Conservation (phyloP, 768 basidiomycete species). For the Pisolithus tinctorius region DNA sequence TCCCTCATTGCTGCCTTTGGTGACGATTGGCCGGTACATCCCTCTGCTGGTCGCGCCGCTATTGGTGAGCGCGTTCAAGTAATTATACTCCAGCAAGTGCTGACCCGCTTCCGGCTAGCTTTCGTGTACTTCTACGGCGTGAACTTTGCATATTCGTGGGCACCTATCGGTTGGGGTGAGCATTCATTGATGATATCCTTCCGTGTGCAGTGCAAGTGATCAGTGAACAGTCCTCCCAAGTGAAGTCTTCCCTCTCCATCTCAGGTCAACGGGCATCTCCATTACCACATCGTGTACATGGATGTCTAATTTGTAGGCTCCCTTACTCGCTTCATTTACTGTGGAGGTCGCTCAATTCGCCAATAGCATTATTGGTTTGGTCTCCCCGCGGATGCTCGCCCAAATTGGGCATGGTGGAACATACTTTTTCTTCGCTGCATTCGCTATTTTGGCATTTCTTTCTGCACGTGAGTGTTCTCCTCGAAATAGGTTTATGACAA, state of each 20-base stretch:
- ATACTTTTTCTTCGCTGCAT: constrained; percentile 25
- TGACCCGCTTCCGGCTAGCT: constrained; percentile 16
- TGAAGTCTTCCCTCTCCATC: constrained; percentile 36
- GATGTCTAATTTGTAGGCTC: constrained; percentile 32
- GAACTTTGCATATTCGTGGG: constrained; percentile 31
- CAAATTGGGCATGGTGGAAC: constrained; percentile 15
- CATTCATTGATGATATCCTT: not conserved
- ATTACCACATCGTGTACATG: constrained; percentile 36
- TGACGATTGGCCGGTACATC: constrained; percentile 23
- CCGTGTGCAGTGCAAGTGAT: constrained; percentile 2
- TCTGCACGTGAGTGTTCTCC: constrained; percentile 18
- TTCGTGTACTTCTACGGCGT: constrained; percentile 36
- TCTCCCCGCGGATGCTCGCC: constrained; percentile 22
- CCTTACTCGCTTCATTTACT: not conserved
- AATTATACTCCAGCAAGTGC: constrained; percentile 8
- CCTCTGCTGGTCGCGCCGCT: constrained; percentile 18
- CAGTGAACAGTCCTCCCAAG: constrained; percentile 31
- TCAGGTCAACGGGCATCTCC: constrained; percentile 35
- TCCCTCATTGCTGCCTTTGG: constrained; percentile 23
- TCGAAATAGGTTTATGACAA: not conserved
- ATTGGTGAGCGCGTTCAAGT: constrained; percentile 21
- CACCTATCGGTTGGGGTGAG: constrained; percentile 23
- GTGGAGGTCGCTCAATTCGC: not conserved
- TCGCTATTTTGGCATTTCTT: constrained; percentile 21
- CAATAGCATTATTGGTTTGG: constrained; percentile 21